These are phyloP conservation scores for Porcisia deanei DNA, from an alignment of 208 protist species.

Conservation along the genomic window DNA sequence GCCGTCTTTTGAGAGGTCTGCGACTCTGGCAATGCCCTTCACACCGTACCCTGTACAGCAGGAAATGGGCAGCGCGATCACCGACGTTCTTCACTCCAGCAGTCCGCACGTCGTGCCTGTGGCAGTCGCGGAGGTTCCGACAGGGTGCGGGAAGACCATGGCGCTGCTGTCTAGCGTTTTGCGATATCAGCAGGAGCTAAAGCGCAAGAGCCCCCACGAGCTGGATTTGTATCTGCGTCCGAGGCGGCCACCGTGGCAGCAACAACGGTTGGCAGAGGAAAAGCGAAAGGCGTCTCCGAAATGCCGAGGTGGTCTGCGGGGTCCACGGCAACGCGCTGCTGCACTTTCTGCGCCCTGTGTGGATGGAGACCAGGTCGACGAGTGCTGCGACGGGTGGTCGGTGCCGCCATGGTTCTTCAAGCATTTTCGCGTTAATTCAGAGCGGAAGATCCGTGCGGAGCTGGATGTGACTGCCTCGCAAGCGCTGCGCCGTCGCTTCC, in stretches of 20 bases:
- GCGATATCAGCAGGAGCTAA: conserved; percentile 77
- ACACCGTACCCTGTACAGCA: conserved; percentile 86
- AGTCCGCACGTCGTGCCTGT: conserved; percentile 40
- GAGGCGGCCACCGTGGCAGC: conserved; percentile 57
- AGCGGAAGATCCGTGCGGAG: conserved; percentile 50
- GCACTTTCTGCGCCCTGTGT: neutral
- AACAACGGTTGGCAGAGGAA: neutral
- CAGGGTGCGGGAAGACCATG: conserved; percentile 98
- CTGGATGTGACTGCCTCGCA: conserved; percentile 43
- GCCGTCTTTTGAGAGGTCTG: neutral
- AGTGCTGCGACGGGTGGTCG: conserved; percentile 32
- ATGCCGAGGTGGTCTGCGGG: neutral
- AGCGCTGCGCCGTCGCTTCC: conserved; percentile 57
- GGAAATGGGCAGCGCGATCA: conserved; percentile 87
- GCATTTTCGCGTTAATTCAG: conserved; percentile 42
- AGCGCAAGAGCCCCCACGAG: conserved; percentile 94
- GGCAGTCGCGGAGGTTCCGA: conserved; percentile 93
- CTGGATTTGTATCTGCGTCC: conserved; percentile 86
- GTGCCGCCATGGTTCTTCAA: conserved; percentile 53
- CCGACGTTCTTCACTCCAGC: conserved; percentile 25
- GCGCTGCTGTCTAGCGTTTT: conserved; percentile 93
- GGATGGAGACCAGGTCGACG: neutral
- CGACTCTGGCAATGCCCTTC: conserved; percentile 56
- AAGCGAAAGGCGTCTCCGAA: neutral
- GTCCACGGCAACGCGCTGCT: neutral